Conservation (phyloP, 805 yeast species). For the Metschnikowia aberdeeniae region DNA sequence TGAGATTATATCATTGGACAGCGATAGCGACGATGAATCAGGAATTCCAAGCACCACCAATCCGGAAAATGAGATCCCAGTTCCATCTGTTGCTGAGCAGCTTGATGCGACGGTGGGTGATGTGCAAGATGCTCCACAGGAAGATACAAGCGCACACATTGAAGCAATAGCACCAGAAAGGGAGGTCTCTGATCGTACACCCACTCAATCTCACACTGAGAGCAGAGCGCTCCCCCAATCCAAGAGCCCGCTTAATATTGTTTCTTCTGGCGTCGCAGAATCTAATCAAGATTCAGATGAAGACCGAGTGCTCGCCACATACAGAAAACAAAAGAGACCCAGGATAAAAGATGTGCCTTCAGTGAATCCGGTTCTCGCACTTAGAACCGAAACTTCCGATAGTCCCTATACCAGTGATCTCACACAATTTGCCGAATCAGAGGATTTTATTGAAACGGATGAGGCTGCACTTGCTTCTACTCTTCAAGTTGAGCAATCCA, state of each 20-base stretch:
- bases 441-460: not conserved
- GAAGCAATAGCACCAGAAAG: too few species aligned
- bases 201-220: too few species aligned
- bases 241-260: not conserved
- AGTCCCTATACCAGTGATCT: slow-evolving; percentile 1
- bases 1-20: slow-evolving; percentile 47
- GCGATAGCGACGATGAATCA: slow-evolving; percentile 43
- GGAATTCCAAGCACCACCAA: not conserved
- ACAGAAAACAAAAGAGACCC: not conserved
- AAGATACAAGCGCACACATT: too few species aligned
- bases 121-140: too few species aligned
- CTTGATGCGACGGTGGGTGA: too few species aligned
- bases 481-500: not conserved
- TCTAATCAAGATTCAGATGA: slow-evolving; percentile 2
- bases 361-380: not conserved
- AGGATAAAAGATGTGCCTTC: not conserved
- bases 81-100: too few species aligned
- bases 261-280: not conserved
- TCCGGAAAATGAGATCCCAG: too few species aligned
- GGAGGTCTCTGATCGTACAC: too few species aligned
- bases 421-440: slow-evolving; percentile 1
- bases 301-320: slow-evolving; percentile 2
- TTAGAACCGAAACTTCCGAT: not conserved
- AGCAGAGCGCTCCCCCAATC: not conserved
- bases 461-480: not conserved